These are phyloP conservation scores for Xylariales sp. DNA, from an alignment of 2,329 filamentous ascomycete genomes.

Conservation along the genomic window DNA sequence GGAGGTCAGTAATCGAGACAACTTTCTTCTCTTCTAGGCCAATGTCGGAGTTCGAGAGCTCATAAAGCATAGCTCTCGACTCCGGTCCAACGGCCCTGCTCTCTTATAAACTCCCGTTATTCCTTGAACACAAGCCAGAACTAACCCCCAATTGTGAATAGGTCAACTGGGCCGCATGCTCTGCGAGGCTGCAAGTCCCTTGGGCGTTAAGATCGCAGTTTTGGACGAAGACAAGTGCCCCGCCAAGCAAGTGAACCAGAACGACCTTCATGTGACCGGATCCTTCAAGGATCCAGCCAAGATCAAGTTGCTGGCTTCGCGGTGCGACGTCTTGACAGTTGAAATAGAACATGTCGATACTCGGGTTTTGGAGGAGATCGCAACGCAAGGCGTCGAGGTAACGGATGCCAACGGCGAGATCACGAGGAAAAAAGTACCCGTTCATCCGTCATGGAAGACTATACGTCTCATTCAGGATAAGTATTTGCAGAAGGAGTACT, in stretches of 20 bases:
- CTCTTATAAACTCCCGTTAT: no score
- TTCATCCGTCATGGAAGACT: conserved; percentile 82
- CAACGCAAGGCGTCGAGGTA: conserved; percentile 56
- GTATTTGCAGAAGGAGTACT: conserved; percentile 80
- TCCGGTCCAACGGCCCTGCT: background rate
- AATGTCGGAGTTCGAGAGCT: no score
- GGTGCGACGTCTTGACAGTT: conserved; percentile 79
- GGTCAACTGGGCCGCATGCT: conserved; percentile 92
- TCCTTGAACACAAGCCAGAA: background rate
- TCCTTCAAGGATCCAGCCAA: conserved; percentile 82
- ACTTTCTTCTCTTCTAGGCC: background rate
- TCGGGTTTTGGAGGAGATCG: conserved; percentile 80
- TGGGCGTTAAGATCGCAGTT: conserved; percentile 74
- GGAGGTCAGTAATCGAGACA: background rate
- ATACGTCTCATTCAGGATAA: conserved; percentile 91
- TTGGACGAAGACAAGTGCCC: conserved; percentile 74
- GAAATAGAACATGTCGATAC: conserved; percentile 96
- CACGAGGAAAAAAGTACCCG: conserved; percentile 45
- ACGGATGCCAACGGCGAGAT: conserved; percentile 31
- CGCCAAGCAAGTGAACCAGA: conserved; percentile 80
- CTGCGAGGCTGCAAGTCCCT: conserved; percentile 70
- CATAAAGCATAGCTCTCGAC: background rate
- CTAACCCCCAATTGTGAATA: conserved; percentile 1
- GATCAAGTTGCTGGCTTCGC: conserved; percentile 72
- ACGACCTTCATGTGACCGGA: conserved; percentile 69